These are phyloP conservation scores for Termitomyces eurrhizus DNA, from an alignment of 768 basidiomycete genomes.

Conservation along the genomic window DNA sequence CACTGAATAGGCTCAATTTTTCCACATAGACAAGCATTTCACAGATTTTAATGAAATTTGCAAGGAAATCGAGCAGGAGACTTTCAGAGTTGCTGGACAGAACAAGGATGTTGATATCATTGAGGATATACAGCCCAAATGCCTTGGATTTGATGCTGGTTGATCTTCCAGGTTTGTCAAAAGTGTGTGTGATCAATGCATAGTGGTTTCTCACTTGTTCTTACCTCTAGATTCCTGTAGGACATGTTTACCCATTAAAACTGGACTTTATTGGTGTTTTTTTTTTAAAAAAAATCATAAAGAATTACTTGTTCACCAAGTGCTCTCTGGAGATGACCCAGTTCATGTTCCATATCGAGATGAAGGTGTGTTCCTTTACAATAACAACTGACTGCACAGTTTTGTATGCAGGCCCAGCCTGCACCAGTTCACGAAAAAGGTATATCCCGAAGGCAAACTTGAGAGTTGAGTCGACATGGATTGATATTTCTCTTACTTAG, in stretches of 20 bases:
- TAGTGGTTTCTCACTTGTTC: background rate
- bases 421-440: conserved; percentile 15
- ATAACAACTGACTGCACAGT: conserved; percentile 29
- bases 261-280: conserved; percentile 93
- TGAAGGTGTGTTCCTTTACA: conserved; percentile 41
- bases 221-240: conserved; percentile 75
- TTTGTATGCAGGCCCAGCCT: conserved; percentile 47
- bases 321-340: conserved; percentile 52
- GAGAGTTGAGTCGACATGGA: conserved; percentile 29
- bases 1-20: conserved; percentile 94
- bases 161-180: conserved; percentile 94
- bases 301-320: conserved; percentile 46
- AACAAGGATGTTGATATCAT: conserved; percentile 96
- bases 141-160: conserved; percentile 95
- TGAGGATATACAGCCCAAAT: conserved; percentile 93
- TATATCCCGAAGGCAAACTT: conserved; percentile 27
- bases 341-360: conserved; percentile 56
- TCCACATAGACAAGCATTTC: conserved; percentile 94
- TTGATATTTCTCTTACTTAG: conserved; percentile 16
- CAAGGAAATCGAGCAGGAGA: conserved; percentile 97
- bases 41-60: conserved; percentile 95
- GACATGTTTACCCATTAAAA: conserved; percentile 96
- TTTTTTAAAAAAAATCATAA: too few species aligned
- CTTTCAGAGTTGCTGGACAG: conserved; percentile 94
- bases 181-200: conserved; percentile 48